Evolutionary conservation across 441 rosid species (phyloP).

Genomic region (Mallotus repandus): DNA sequence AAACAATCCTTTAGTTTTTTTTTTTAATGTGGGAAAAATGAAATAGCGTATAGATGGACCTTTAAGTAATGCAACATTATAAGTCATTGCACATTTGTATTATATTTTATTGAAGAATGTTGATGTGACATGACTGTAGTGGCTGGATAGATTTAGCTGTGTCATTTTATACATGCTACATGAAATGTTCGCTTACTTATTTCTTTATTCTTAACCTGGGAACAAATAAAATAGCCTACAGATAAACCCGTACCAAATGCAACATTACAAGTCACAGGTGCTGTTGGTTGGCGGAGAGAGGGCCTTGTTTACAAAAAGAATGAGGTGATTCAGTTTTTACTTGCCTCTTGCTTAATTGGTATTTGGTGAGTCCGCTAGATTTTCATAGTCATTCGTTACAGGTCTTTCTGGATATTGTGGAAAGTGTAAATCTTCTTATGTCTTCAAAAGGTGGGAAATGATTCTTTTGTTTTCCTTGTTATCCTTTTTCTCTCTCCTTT

Average conservation of each 20-base stretch:
- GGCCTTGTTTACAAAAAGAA: conserved; percentile 94
- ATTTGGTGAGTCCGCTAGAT: conserved; percentile 20
- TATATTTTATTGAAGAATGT: background rate
- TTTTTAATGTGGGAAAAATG: conserved; percentile 19
- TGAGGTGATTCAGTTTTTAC: conserved; percentile 53
- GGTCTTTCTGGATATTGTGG: conserved; percentile 98
- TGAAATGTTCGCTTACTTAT: background rate
- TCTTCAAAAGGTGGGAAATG: conserved; percentile 77
- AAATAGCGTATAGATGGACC: conserved; percentile 80
- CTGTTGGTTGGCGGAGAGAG: conserved; percentile 99
- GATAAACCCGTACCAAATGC: conserved; percentile 98
- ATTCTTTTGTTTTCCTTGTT: conserved; percentile 3
- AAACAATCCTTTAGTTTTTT: background rate
- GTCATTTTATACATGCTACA: conserved; percentile 8
- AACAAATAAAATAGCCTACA: conserved; percentile 50
- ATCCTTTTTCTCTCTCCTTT: background rate
- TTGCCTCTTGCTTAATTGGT: conserved; percentile 3
- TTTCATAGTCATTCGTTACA: conserved; percentile 30
- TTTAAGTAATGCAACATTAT: conserved; percentile 95
- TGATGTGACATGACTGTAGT: background rate
- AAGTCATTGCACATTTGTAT: conserved; percentile 48
- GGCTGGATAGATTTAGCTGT: conserved; percentile 1
- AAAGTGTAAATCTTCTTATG: conserved; percentile 97
- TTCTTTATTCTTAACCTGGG: conserved; percentile 16
- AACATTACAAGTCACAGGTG: conserved; percentile 98